A percentile compares a stretch with the other conserved stretches of the same genome.
These are phyloP conservation scores for Phaeotremella skinneri DNA, from an alignment of 768 basidiomycete species.

Conservation along the genomic window DNA sequence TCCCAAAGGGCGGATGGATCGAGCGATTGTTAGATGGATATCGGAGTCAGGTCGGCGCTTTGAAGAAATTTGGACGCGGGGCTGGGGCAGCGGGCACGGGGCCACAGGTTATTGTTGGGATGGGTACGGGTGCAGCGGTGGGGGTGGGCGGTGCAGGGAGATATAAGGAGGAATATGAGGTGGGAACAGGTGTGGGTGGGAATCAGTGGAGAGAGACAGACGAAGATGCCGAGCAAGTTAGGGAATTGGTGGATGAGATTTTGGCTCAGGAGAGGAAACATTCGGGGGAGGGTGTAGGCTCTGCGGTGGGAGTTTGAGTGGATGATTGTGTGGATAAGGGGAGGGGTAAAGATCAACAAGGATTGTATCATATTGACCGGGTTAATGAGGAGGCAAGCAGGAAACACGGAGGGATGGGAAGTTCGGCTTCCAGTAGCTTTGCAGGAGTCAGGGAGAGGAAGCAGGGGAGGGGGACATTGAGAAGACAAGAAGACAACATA, in stretches of 20 bases:
- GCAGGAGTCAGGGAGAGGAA: no score
- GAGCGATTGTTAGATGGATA: constrained; percentile 62
- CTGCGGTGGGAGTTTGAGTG: background rate
- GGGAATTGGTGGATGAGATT: constrained; percentile 2
- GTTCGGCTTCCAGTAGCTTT: no score
- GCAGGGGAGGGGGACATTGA: no score
- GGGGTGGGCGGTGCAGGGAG: background rate
- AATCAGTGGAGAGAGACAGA: background rate
- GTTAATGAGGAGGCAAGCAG: no score
- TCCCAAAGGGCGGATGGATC: constrained; percentile 82
- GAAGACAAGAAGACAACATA: no score
- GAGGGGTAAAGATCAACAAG: background rate
- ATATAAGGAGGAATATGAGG: constrained; percentile 1
- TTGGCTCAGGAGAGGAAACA: background rate
- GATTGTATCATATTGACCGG: background rate
- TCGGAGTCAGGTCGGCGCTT: constrained; percentile 27
- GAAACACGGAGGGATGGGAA: no score
- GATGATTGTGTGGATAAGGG: background rate
- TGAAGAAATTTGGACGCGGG: constrained; percentile 27
- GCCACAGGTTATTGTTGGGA: background rate
- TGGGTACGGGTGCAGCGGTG: constrained; percentile 2
- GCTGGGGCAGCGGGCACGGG: background rate
- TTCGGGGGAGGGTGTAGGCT: background rate
- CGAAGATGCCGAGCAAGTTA: background rate
- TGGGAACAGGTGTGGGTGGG: background rate